These are phyloP conservation scores for Globisporangium cederbergense DNA, from an alignment of 352 stramenopile species.

Conservation along the genomic window DNA sequence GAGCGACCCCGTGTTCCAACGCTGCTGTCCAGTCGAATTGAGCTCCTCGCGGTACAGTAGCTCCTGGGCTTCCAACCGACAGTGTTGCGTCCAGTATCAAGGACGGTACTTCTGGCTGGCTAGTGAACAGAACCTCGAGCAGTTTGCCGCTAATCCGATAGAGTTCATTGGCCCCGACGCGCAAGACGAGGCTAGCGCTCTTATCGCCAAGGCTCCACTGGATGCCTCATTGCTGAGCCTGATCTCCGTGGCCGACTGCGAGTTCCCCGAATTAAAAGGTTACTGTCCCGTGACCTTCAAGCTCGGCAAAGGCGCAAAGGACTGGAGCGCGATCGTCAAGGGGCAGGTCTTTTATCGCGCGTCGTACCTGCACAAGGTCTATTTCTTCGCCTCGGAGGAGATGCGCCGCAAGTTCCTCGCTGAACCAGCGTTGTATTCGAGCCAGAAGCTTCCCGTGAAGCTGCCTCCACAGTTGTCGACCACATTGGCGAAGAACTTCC, in stretches of 20 bases:
- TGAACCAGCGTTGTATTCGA: slow-evolving; percentile 39
- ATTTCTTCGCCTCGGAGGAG: slow-evolving; percentile 54
- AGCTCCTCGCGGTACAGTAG: slow-evolving; percentile 27
- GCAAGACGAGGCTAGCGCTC: slow-evolving; percentile 23
- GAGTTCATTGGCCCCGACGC: slow-evolving; percentile 35
- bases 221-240: slow-evolving; percentile 65
- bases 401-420: slow-evolving; percentile 41
- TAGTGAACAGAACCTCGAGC: slow-evolving; percentile 27
- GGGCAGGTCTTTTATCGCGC: slow-evolving; percentile 59
- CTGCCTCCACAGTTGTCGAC: slow-evolving; percentile 48
- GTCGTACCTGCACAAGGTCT: slow-evolving; percentile 55
- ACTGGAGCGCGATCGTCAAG: slow-evolving; percentile 48
- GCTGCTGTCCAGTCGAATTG: slow-evolving; percentile 67
- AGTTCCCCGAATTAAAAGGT: slow-evolving; percentile 69
- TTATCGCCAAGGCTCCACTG: slow-evolving; percentile 39
- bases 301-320: slow-evolving; percentile 25
- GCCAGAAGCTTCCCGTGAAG: slow-evolving; percentile 53
- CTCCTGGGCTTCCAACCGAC: slow-evolving; percentile 24
- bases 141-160: slow-evolving; percentile 30
- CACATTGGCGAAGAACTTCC: slow-evolving; percentile 42
- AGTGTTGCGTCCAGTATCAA: slow-evolving; percentile 43
- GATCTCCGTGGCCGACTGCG: slow-evolving; percentile 53
- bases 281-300: slow-evolving; percentile 75
- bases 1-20: slow-evolving; percentile 33
- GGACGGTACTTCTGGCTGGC: slow-evolving; percentile 41